Base-by-base conservation (phyloP, 768 basidiomycete species). In the Lyophyllum atratum region DNA sequence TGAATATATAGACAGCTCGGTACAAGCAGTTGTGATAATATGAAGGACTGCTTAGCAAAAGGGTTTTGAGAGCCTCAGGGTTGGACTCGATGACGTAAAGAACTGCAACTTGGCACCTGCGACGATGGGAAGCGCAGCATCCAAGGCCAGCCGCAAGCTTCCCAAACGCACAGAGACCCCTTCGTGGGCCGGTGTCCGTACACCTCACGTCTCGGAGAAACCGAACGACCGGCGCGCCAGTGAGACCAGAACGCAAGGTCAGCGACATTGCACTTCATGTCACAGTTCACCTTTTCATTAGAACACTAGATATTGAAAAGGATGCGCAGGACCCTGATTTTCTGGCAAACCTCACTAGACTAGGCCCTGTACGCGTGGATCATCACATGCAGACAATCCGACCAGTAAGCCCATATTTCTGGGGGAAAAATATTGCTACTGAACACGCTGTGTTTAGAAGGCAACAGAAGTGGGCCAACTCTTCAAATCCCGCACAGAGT, bases 261-360 rank as follows among this genome's bases (percentile, higher is more conserved):
- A 34, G 61, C 19, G 11, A 26, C 29, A 10, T 33, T 31, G 42
- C n/a, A 24, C 25, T 51, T 31, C 61, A 45, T 40, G 7, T 51
- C 15, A 43, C 33, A 46, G 24, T 39, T 47, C 29, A 46, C 56
- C 24, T 24, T 25, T 47, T 19, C 12, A 34, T 53, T 33, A 6
- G 28, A 45, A 53, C 29, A 54, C 43, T 61, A 90, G 89, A 74
- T 8, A 85, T 90, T 63, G 76, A 83, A 53, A 72, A 66, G 52
- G 90, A 93, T 62, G 79, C 83, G n/a, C 76, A 74, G 53, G 90
- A 94, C 64, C 88, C 89, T 1, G 82, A 91, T 25, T 82, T 93
- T 49, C 68, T 89, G 62, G 76, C 81, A 33, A 91, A 89, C 61
- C 71, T 94, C 49, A 81, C 61, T 61, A 75, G 70, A 34, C 74